Evolutionary conservation across 1,284 basidiomycete genomes (phyloP), one percentile per base, ranked within the genome.

Genomic region (Microbotryomycetes sp.): DNA sequence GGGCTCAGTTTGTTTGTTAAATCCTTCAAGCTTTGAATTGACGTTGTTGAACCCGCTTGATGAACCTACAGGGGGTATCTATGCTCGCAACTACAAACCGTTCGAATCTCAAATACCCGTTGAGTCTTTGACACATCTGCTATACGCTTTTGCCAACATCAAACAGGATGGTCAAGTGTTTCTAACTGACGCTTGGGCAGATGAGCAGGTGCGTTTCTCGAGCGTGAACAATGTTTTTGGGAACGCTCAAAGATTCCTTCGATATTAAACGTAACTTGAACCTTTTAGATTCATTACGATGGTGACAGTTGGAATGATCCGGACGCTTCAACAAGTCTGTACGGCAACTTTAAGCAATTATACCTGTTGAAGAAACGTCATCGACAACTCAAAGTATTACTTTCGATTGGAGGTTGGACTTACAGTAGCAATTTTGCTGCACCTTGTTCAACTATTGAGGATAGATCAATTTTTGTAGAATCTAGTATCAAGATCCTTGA

Each of bases 241-340:
- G 25, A 15, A n/a, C 28, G 22, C 12, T 53, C 29, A 19, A 19
- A 19, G 26, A n/a, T n/a, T 4, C 19, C 2, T 19, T n/a, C 6
- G 30, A 29, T 22, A 6, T n/a, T 50, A 22, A 30, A 36, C 14
- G 29, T 29, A 28, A 32, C 4, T 15, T 25, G 26, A 19, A 28
- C 4, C 9, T 42, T 22, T 6, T 71, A 78, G 70, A 74, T 78
- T 42, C 76, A 76, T 69, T 76, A 75, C 69, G 82, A 83, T 2
- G 84, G 84, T 25, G 94, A 98, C 51, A 86, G 85, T 5, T 96
- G 92, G 92, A 87, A 91, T 69, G 92, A 94, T 60, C 54, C 45
- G 5, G 69, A 70, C 36, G 22, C 74, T 74, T 59, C 87, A 84
- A 54, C 87, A 83, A 89, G 91, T 72, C 77, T 92, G 7, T 92